These are phyloP conservation scores for Scedosporium dehoogii DNA, from an alignment of 2,329 filamentous ascomycete species.

Conservation along the genomic window DNA sequence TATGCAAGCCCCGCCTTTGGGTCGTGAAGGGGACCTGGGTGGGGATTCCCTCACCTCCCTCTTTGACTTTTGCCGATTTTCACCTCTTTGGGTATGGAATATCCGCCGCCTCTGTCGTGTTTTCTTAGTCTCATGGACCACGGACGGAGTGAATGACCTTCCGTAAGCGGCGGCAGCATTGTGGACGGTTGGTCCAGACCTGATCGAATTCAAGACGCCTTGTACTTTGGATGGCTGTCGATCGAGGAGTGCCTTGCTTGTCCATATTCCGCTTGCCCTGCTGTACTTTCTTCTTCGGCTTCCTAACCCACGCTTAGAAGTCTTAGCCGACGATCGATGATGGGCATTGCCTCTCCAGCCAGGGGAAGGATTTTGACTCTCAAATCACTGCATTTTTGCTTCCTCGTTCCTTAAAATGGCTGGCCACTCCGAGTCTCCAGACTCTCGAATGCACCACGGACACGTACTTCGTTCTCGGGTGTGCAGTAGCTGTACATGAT, in stretches of 20 bases:
- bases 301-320: too few relatives aligned
- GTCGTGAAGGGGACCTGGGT: neutral
- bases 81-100: neutral
- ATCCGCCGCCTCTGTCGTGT: neutral
- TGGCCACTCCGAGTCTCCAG: neutral
- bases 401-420: too few relatives aligned
- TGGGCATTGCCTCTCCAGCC: too few relatives aligned
- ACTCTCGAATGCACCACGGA: neutral
- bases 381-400: too few relatives aligned
- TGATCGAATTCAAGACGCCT: neutral
- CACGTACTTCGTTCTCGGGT: neutral
- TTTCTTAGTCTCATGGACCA: neutral
- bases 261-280: too few relatives aligned
- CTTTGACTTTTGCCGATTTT: neutral
- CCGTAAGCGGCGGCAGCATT: neutral
- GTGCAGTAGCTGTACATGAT: neutral
- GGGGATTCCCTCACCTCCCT: neutral
- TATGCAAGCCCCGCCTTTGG: constrained; percentile 5
- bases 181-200: too few relatives aligned
- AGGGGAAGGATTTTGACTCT: too few relatives aligned
- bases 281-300: too few relatives aligned
- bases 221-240: neutral
- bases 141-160: neutral
- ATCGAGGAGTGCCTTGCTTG: too few relatives aligned
- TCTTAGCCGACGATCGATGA: too few relatives aligned